Evolutionary conservation across 2,329 filamentous ascomycete species (phyloP), one percentile per base, ranked within the genome.

Genomic region (Periglandula ipomoeae): DNA sequence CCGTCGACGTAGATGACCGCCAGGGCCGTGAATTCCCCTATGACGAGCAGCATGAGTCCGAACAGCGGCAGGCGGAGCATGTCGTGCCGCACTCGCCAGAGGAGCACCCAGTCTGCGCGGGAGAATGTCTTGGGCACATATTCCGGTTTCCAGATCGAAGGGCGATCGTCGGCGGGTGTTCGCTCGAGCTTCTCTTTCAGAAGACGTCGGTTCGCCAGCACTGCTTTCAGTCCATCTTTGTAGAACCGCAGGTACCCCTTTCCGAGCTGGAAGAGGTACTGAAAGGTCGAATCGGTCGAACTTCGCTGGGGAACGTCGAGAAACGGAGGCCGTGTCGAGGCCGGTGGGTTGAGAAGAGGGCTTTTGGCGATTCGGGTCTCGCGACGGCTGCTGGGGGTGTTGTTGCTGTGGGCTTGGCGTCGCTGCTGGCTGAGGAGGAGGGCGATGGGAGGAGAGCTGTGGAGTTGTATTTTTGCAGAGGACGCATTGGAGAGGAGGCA

Each of bases 11-110:
- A 77, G 6, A 89, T 70, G 1, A 95, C 84, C 5, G 94, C 67
- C 5, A 97, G 61, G 0, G 90, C 89, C 1, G 90, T 87, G 68
- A 95, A 84, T 67, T 97, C 91, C 23, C 89, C 91, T 62, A 86
- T 87, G 15, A 95, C 53, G 1, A 91, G 59, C 6, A 95, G 73
- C 44, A 96, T 70, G 3, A 95, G 52, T 0, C 72, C 82, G 62
- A 98, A 96, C 1, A 86, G 65, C 0, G 90, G 88, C 46, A 96
- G 72, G 22, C 89, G 82, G n/a, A 79, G 70, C 41, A 88, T 68
- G 64, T 97, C 93, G 58, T 85, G 78, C 38, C 73, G 70, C 38
- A 82, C 83, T 50, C 91, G 79, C 52, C 70, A 70, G 45, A 85
- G 66, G 2, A 95, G 75, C 55, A 90, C 82, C 68, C 84, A 85